phyloP scores from a whole-genome alignment of 192 early-diverging fungal genomes.

The Backusella australiensis region DNA sequence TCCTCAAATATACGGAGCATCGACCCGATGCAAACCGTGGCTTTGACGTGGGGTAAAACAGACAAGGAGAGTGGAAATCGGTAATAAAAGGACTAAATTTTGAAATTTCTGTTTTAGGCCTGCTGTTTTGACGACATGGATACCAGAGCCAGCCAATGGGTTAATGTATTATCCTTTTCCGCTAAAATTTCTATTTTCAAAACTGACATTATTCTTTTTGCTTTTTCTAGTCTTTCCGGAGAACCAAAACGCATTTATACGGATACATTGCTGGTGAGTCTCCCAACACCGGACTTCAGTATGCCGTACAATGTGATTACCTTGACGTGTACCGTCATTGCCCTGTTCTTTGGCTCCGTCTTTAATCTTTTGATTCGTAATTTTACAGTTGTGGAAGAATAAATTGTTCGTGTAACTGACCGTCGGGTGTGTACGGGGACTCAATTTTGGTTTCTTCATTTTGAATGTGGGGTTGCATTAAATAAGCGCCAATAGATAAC shows the following conservation, averaged over 20 bases:
- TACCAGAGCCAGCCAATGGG: slow-evolving; percentile 15
- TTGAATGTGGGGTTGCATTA: slow-evolving; percentile 9
- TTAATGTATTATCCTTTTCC: slow-evolving; percentile 1
- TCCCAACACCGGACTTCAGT: slow-evolving; percentile 96
- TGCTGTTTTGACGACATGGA: slow-evolving; percentile 51
- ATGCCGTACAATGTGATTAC: slow-evolving; percentile 99
- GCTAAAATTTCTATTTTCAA: not conserved
- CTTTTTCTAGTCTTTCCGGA: not conserved
- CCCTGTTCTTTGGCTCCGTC: slow-evolving; percentile 92
- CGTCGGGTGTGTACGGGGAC: not conserved
- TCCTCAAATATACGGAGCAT: slow-evolving; percentile 94
- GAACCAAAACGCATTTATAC: slow-evolving; percentile 65
- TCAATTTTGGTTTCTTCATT: not conserved
- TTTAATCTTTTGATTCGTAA: slow-evolving; percentile 80
- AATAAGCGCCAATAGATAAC: slow-evolving; percentile 3
- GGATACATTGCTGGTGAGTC: slow-evolving; percentile 80
- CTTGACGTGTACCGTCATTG: slow-evolving; percentile 92
- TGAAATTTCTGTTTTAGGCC: slow-evolving; percentile 27
- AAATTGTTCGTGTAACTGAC: slow-evolving; percentile 3
- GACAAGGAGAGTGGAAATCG: not conserved
- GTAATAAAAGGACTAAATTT: not conserved
- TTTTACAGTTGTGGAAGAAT: slow-evolving; percentile 46
- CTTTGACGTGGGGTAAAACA: slow-evolving; percentile 75
- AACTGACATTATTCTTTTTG: not conserved
- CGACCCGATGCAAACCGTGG: slow-evolving; percentile 96